Evolutionary conservation across 257 asterid species (phyloP).

Genomic region (Ilex aquifolium): DNA sequence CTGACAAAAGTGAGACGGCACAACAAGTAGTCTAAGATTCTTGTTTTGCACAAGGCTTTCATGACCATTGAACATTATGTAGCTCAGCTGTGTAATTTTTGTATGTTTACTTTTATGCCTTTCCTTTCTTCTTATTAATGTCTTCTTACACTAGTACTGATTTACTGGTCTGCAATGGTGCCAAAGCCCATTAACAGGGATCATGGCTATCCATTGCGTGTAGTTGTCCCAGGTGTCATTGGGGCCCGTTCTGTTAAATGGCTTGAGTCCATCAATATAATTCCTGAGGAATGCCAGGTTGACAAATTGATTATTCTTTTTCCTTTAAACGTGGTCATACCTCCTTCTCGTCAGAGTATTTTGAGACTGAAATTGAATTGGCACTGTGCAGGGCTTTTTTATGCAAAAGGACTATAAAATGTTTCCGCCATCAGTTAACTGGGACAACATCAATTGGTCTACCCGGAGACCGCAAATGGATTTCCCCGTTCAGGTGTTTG

Average conservation of each 20-base stretch:
- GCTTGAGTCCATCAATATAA: slow-evolving; percentile 82
- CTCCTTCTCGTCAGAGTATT: slow-evolving; percentile 4
- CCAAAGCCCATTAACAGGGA: slow-evolving; percentile 83
- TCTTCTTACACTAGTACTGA: no score
- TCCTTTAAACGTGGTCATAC: slow-evolving; percentile 10
- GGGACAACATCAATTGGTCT: slow-evolving; percentile 96
- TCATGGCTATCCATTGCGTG: slow-evolving; percentile 97
- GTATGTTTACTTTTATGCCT: no score
- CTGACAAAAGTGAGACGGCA: no score
- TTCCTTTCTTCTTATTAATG: no score
- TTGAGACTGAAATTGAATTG: slow-evolving; percentile 14
- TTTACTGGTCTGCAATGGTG: slow-evolving; percentile 7
- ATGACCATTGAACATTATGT: no score
- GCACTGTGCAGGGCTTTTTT: slow-evolving; percentile 74
- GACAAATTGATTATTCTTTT: slow-evolving; percentile 1
- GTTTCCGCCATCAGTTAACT: slow-evolving; percentile 95
- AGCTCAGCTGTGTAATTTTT: no score
- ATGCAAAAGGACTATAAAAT: slow-evolving; percentile 95
- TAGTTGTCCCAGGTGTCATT: slow-evolving; percentile 94
- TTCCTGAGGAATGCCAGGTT: slow-evolving; percentile 89
- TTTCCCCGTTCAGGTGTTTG: slow-evolving; percentile 85
- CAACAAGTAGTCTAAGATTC: no score
- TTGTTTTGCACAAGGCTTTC: no score
- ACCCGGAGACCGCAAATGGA: slow-evolving; percentile 89
- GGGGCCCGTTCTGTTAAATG: slow-evolving; percentile 99